Evolutionary conservation across 176 grass and related monocot genomes (phyloP), one percentile per base, ranked within the genome.

Genomic region (Zea luxurians): DNA sequence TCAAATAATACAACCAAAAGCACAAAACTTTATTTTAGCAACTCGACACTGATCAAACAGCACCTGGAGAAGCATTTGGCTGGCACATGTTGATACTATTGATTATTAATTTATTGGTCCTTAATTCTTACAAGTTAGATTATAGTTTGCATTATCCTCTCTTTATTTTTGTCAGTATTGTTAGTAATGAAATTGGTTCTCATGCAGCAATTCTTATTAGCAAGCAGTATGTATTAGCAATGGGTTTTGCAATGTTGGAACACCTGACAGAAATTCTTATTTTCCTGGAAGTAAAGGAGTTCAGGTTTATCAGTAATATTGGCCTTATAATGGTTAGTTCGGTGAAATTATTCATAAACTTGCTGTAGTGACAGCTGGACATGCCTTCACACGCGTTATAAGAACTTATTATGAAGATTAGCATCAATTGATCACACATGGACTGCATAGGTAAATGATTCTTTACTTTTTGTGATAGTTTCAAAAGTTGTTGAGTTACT

Each of bases 341-440:
- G 94, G 94, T 76, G 91, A 93, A 87, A 64, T 90, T 37, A 74
- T 97, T 37, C 86, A 87, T 80, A 97, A 93, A 89, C n/a, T 82
- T 21, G 89, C 94, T 62, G 78, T 97, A 17, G 18, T 94, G 42
- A 97, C 83, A 80, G 94, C 94, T 49, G 91, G 94, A 2, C 60
- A 64, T 38, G 38, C 94, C 65, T 97, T 97, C 68, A 93, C 91
- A 4, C 89, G 94, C 70, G 82, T 85, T 46, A 88, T 97, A 82
- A 89, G 87, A 84, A 86, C 70, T 71, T 50, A 88, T 68, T 74
- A n/a, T n/a, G n/a, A n/a, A n/a, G n/a, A n/a, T n/a, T n/a, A n/a
- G n/a, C n/a, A n/a, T n/a, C n/a, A n/a, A 90, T 40, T 97, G 74
- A 69, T 97, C 72, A 97, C 94, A 79, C 73, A 92, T 86, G 94